phyloP scores from a whole-genome alignment of 306 rosid genomes.

The Quercus agrifolia region DNA sequence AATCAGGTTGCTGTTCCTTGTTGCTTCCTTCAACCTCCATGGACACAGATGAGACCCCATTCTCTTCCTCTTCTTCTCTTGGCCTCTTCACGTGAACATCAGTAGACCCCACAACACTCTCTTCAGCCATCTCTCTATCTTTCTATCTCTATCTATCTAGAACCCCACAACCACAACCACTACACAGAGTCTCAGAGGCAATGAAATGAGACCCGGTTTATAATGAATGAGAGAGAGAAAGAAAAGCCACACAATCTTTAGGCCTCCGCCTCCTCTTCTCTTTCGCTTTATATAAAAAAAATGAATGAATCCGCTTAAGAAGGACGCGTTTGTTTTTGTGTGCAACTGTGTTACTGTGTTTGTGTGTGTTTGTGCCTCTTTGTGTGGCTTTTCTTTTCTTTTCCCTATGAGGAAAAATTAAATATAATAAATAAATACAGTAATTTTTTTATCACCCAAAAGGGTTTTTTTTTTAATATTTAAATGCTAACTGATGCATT shows the following conservation, averaged over 20 bases:
- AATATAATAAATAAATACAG: too few species aligned
- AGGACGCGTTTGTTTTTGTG: slow-evolving; percentile 18
- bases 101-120: slow-evolving; percentile 22
- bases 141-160: neutral
- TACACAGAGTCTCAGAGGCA: slow-evolving; percentile 2
- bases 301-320: slow-evolving; percentile 31
- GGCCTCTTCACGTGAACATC: slow-evolving; percentile 65
- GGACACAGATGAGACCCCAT: slow-evolving; percentile 39
- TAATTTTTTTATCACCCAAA: too few species aligned
- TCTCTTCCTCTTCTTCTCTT: slow-evolving; percentile 50
- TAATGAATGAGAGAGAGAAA: neutral
- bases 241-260: slow-evolving; percentile 17
- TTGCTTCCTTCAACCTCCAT: slow-evolving; percentile 35
- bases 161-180: neutral
- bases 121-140: slow-evolving; percentile 48
- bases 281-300: slow-evolving; percentile 15
- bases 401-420: neutral
- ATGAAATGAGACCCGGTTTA: neutral
- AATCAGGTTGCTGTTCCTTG: slow-evolving; percentile 22
- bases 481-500: too few species aligned
- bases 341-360: neutral
- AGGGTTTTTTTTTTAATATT: too few species aligned
- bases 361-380: neutral
- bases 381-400: neutral
- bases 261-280: too few species aligned